Conservation (phyloP, 805 yeast species). For the Candida succiphila region DNA sequence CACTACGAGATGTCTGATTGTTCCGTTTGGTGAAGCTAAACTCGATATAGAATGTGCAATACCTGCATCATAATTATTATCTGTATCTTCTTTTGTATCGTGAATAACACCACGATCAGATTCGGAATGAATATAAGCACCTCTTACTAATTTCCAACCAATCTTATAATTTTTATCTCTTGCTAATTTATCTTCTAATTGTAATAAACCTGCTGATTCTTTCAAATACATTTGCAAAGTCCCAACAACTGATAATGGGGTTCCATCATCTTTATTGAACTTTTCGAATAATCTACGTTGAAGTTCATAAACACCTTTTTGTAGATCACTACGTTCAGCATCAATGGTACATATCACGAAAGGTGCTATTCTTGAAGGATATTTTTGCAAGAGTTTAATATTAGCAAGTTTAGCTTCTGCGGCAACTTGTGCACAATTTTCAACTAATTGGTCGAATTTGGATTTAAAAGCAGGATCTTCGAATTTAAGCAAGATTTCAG, state of each 20-base stretch:
- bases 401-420: constrained; percentile 46
- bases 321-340: constrained; percentile 85
- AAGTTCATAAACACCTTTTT: constrained; percentile 82
- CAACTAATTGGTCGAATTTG: constrained; percentile 49
- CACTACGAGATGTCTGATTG: constrained; percentile 71
- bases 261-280: constrained; percentile 52
- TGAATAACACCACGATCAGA: constrained; percentile 66
- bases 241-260: constrained; percentile 72
- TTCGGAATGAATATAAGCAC: constrained; percentile 92
- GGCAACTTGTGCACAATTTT: constrained; percentile 57
- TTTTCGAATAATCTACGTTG: constrained; percentile 72
- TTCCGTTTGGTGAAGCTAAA: constrained; percentile 31
- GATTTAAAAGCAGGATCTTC: constrained; percentile 37
- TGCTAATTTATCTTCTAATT: constrained; percentile 59
- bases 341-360: constrained; percentile 74
- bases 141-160: constrained; percentile 87
- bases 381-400: constrained; percentile 32
- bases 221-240: constrained; percentile 88
- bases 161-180: constrained; percentile 50
- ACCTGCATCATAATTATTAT: constrained; percentile 63
- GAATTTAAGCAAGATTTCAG: constrained; percentile 57
- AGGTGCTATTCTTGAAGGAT: constrained; percentile 61
- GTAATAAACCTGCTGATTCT: constrained; percentile 53
- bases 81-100: constrained; percentile 73
- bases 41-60: constrained; percentile 51